These are phyloP conservation scores for Euptelea pleiosperma DNA, from an alignment of 164 flowering plant species.

Conservation along the genomic window DNA sequence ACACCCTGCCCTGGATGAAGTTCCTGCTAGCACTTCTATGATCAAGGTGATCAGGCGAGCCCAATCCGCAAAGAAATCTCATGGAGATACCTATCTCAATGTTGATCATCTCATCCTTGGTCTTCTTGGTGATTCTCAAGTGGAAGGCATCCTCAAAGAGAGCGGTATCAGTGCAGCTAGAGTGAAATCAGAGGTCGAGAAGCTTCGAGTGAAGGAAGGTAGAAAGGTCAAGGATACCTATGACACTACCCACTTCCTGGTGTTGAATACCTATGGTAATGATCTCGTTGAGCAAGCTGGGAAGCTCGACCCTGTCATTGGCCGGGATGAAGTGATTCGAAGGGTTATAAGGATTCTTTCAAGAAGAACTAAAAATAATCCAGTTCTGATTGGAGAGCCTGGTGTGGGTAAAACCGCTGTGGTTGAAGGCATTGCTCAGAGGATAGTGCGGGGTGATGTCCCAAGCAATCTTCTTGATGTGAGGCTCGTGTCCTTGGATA, in stretches of 20 bases:
- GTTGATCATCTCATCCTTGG: constrained; percentile 69
- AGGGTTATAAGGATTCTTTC: constrained; percentile 62
- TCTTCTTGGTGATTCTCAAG: constrained; percentile 73
- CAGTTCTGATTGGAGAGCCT: constrained; percentile 75
- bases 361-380: constrained; percentile 70
- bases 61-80: constrained; percentile 54
- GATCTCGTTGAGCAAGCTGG: constrained; percentile 35
- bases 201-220: constrained; percentile 46
- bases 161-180: constrained; percentile 49
- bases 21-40: constrained; percentile 16
- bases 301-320: constrained; percentile 76
- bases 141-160: constrained; percentile 59
- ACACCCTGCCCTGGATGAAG: constrained; percentile 16
- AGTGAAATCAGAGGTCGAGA: constrained; percentile 68
- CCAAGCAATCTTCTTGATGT: constrained; percentile 68
- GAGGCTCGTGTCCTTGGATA: constrained; percentile 64
- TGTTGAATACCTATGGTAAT: constrained; percentile 10
- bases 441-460: constrained; percentile 69
- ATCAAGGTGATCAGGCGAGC: constrained; percentile 48
- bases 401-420: constrained; percentile 84
- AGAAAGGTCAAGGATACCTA: constrained; percentile 4
- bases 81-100: constrained; percentile 63
- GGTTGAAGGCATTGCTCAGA: constrained; percentile 74
- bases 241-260: constrained; percentile 4
- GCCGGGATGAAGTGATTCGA: constrained; percentile 75